Evolutionary conservation across 2,329 filamentous ascomycete genomes (phyloP).

Genomic region (Beauveria sp.): DNA sequence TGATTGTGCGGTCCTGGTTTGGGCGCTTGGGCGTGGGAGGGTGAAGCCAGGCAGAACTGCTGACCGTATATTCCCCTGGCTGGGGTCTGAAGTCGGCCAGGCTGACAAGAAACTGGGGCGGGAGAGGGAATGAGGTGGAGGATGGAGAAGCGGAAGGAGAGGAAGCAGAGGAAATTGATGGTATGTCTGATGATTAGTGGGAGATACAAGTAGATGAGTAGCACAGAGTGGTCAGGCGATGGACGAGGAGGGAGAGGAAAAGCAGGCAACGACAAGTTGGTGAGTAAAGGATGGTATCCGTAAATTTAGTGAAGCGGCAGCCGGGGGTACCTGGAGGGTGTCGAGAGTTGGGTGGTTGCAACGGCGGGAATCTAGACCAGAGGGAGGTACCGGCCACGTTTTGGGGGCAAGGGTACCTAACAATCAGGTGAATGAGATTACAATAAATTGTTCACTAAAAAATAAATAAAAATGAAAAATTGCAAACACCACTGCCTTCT

Average conservation of each 20-base stretch:
- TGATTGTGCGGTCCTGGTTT: not conserved
- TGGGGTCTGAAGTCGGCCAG: not conserved
- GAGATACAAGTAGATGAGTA: not conserved
- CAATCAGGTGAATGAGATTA: too few species aligned
- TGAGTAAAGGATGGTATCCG: not conserved
- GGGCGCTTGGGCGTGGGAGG: conserved; percentile 5
- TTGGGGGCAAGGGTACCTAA: not conserved
- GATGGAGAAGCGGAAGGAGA: not conserved
- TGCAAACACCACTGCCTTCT: too few species aligned
- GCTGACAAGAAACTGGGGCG: conserved; percentile 2
- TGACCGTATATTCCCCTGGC: conserved; percentile 10
- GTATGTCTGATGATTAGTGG: not conserved
- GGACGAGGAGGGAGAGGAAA: not conserved
- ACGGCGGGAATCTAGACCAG: not conserved
- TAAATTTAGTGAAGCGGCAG: not conserved
- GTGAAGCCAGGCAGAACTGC: conserved; percentile 6
- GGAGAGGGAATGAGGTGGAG: not conserved
- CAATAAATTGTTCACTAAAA: not conserved
- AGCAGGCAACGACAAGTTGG: not conserved
- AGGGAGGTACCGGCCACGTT: not conserved
- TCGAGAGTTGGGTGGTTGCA: not conserved
- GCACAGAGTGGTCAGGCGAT: not conserved
- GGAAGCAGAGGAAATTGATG: not conserved
- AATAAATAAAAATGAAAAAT: not conserved
- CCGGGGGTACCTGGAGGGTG: not conserved